Evolutionary conservation across 2,329 filamentous ascomycete species (phyloP).

Genomic region (Microcyclosporella mali): DNA sequence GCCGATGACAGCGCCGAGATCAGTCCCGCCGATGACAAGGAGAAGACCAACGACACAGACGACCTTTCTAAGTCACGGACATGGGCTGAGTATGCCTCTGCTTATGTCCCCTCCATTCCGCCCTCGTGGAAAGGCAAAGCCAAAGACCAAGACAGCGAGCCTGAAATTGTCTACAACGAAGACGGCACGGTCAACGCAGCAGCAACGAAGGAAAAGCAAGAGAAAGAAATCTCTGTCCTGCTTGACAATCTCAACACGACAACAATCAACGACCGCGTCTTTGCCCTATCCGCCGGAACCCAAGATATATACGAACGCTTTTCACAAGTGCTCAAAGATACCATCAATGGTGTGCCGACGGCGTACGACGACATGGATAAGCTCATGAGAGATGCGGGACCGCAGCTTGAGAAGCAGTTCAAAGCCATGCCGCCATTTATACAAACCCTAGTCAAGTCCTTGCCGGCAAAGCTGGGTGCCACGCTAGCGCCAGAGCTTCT

Average conservation of each 20-base stretch:
- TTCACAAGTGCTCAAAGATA: conserved; percentile 83
- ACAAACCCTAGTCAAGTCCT: conserved; percentile 76
- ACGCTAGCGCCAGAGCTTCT: conserved; percentile 74
- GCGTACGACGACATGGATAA: conserved; percentile 84
- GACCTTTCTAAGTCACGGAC: too few relatives aligned
- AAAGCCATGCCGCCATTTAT: conserved; percentile 67
- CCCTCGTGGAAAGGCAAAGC: conserved; percentile 18
- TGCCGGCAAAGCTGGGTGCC: conserved; percentile 74
- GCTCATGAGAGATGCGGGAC: conserved; percentile 57
- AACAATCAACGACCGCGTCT: conserved; percentile 76
- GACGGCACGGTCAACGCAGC: conserved; percentile 35
- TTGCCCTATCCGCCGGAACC: conserved; percentile 77
- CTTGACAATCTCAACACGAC: conserved; percentile 80
- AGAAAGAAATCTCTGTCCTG: conserved; percentile 68
- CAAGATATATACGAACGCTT: conserved; percentile 76
- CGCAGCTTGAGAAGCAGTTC: conserved; percentile 59
- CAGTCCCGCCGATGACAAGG: background rate
- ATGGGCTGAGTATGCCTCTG: conserved; percentile 30
- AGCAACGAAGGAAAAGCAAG: conserved; percentile 47
- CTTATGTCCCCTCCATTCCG: conserved; percentile 22
- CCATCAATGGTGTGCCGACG: conserved; percentile 86
- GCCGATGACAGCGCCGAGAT: background rate
- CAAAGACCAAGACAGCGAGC: conserved; percentile 30
- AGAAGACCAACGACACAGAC: conserved; percentile 3
- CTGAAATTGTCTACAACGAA: conserved; percentile 32